These are phyloP conservation scores for Cyberlindnera xylosilytica DNA, from an alignment of 805 yeast species.

Conservation along the genomic window DNA sequence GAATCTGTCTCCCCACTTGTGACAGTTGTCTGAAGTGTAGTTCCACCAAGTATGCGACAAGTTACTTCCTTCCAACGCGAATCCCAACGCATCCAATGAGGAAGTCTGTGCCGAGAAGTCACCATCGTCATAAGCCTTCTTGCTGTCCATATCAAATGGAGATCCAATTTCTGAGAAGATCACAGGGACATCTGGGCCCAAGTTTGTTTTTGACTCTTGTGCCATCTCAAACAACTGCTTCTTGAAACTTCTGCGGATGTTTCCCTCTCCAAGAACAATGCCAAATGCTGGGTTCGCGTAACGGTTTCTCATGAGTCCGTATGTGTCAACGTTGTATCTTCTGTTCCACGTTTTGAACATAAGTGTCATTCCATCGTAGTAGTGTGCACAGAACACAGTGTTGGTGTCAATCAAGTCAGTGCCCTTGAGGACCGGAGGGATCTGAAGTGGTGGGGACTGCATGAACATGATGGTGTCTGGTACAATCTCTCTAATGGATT, in stretches of 20 bases:
- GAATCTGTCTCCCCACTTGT: constrained; percentile 89
- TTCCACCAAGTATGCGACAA: constrained; percentile 85
- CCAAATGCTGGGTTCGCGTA: constrained; percentile 72
- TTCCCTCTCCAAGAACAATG: constrained; percentile 76
- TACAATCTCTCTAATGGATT: constrained; percentile 44
- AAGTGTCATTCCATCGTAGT: constrained; percentile 90
- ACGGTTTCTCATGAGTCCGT: constrained; percentile 79
- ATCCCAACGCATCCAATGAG: constrained; percentile 80
- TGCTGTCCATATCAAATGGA: constrained; percentile 93
- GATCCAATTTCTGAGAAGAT: constrained; percentile 94
- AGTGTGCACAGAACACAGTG: constrained; percentile 83
- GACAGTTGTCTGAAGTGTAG: constrained; percentile 69
- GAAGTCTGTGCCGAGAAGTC: constrained; percentile 69
- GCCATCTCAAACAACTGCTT: constrained; percentile 67
- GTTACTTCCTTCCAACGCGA: constrained; percentile 72
- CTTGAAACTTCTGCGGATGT: constrained; percentile 68
- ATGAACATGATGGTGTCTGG: constrained; percentile 53
- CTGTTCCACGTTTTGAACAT: constrained; percentile 91
- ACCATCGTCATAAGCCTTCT: constrained; percentile 63
- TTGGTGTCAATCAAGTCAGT: constrained; percentile 51
- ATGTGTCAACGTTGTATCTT: constrained; percentile 78
- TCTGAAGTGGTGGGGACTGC: constrained; percentile 79
- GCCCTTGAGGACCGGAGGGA: constrained; percentile 65
- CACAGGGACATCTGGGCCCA: constrained; percentile 68
- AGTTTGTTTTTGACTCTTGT: constrained; percentile 53